These are phyloP conservation scores for Diutina neorugosa DNA, from an alignment of 1,139 yeast species.

Conservation along the genomic window DNA sequence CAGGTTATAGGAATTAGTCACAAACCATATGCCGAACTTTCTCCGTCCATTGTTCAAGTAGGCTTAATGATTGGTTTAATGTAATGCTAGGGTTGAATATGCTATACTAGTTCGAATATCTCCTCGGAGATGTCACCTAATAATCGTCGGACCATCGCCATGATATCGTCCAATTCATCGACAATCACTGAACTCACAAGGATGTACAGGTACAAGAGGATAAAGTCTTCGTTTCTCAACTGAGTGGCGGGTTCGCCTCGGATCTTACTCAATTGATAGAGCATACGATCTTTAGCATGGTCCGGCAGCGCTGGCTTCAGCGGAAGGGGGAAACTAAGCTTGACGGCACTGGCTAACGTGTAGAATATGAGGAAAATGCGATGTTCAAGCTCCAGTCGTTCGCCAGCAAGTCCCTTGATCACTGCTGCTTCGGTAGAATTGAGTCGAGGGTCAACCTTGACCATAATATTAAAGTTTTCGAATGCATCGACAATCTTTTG, in stretches of 20 bases:
- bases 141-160: slow-evolving; percentile 40
- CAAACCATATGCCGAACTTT: too few relatives aligned
- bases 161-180: slow-evolving; percentile 49
- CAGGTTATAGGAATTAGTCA: too few relatives aligned
- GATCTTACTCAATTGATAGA: slow-evolving; percentile 47
- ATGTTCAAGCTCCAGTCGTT: slow-evolving; percentile 58
- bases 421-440: slow-evolving; percentile 43
- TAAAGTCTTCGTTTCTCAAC: slow-evolving; percentile 55
- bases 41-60: too few relatives aligned
- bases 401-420: slow-evolving; percentile 40
- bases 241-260: slow-evolving; percentile 16
- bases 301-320: slow-evolving; percentile 68
- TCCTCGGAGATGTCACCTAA: slow-evolving; percentile 57
- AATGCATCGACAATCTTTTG: slow-evolving; percentile 62
- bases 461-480: slow-evolving; percentile 59
- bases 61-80: too few relatives aligned
- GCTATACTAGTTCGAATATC: slow-evolving; percentile 23
- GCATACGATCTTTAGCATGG: slow-evolving; percentile 60
- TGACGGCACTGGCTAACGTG: slow-evolving; percentile 68
- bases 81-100: too few relatives aligned
- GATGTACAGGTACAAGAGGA: slow-evolving; percentile 60
- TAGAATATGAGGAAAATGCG: slow-evolving; percentile 63
- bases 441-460: slow-evolving; percentile 48
- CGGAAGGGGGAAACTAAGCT: slow-evolving; percentile 67
- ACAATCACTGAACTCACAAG: slow-evolving; percentile 60